A percentile compares a stretch with the other conserved stretches of the same genome.
These are phyloP conservation scores for Yamadazyma akitaensis DNA, from an alignment of 805 yeast genomes.

Conservation along the genomic window DNA sequence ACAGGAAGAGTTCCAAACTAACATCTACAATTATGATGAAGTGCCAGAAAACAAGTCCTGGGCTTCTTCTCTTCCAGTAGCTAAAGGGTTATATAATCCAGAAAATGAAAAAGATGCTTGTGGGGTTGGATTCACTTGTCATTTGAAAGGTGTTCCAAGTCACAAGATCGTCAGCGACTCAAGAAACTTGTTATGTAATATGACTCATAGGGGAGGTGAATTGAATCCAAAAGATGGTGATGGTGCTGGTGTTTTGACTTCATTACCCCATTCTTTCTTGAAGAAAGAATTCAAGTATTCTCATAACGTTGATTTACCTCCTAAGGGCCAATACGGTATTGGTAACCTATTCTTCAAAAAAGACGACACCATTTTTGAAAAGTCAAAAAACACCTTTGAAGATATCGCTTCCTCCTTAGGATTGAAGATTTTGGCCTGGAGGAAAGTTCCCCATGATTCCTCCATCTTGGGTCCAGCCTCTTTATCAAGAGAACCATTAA, in stretches of 20 bases:
- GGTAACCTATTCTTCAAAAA: slow-evolving; percentile 94
- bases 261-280: slow-evolving; percentile 88
- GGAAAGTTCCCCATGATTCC: slow-evolving; percentile 93
- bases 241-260: slow-evolving; percentile 96
- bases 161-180: slow-evolving; percentile 96
- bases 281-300: slow-evolving; percentile 76
- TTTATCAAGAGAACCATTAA: slow-evolving; percentile 84
- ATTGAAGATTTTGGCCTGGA: slow-evolving; percentile 87
- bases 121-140: slow-evolving; percentile 97
- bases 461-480: slow-evolving; percentile 94
- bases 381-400: slow-evolving; percentile 76
- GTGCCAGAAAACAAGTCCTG: slow-evolving; percentile 78
- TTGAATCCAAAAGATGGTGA: slow-evolving; percentile 98
- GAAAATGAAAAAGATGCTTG: slow-evolving; percentile 94
- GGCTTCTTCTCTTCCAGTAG: slow-evolving; percentile 85
- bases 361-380: slow-evolving; percentile 65
- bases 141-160: slow-evolving; percentile 80
- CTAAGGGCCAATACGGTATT: slow-evolving; percentile 84
- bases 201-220: slow-evolving; percentile 99
- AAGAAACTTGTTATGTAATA: slow-evolving; percentile 80
- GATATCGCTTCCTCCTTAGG: slow-evolving; percentile 73
- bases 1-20: slow-evolving; percentile 32
- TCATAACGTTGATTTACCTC: slow-evolving; percentile 66
- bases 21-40: slow-evolving; percentile 67
- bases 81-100: slow-evolving; percentile 91